A percentile compares a stretch with the other conserved stretches of the same genome.
Conservation (phyloP, 306 rosid genomes). For the Biancaea sappan region DNA sequence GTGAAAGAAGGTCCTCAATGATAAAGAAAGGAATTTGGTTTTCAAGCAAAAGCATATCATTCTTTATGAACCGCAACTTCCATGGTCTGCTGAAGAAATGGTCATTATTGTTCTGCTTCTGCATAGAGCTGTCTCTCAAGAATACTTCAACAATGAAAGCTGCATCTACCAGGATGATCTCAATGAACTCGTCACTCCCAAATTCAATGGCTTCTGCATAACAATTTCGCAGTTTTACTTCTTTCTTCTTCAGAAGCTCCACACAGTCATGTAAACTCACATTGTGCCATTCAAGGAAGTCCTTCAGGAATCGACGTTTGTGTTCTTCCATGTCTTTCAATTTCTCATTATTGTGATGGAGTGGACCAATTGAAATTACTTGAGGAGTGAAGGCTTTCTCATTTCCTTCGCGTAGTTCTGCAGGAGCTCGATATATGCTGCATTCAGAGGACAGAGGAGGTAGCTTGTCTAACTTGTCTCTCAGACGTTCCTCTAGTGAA, state of each 20-base stretch:
- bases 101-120: not conserved
- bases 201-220: not conserved
- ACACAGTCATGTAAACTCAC: not conserved
- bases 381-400: constrained; percentile 13
- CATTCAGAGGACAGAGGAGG: not conserved
- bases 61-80: not conserved
- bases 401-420: not conserved
- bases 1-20: not conserved
- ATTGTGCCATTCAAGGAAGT: not conserved
- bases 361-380: constrained; percentile 17
- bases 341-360: not conserved
- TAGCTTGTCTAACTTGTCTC: not conserved
- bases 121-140: no score
- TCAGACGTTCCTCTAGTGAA: not conserved
- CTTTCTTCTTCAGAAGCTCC: not conserved
- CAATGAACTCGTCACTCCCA: not conserved
- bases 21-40: constrained; percentile 30
- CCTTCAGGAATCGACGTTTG: not conserved
- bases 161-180: constrained; percentile 13
- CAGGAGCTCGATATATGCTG: constrained; percentile 6
- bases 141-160: constrained; percentile 8
- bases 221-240: not conserved
- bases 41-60: not conserved
- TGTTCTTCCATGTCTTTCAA: not conserved
- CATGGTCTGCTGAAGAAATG: not conserved